A percentile compares a stretch with the other conserved stretches of the same genome.
Conservation (phyloP, 148 eudicot species). For the Linanthus parryae region DNA sequence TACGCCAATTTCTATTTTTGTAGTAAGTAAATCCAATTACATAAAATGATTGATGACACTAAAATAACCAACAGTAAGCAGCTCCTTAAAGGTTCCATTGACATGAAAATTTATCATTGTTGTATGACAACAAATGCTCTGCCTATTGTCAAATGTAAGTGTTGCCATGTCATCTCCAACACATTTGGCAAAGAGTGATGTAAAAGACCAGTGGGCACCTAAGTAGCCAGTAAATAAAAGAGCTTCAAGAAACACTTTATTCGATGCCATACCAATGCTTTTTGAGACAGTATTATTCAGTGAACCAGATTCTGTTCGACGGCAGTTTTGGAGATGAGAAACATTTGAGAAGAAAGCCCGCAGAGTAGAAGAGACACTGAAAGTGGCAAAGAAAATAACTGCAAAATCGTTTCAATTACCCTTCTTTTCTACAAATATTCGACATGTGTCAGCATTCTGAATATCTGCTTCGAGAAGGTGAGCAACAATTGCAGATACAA, state of each 20-base stretch:
- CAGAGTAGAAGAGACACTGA: slow-evolving; percentile 66
- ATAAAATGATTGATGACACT: no score
- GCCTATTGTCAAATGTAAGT: slow-evolving; percentile 74
- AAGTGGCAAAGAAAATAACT: slow-evolving; percentile 63
- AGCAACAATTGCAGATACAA: slow-evolving; percentile 70
- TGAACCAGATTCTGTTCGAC: slow-evolving; percentile 79
- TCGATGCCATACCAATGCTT: slow-evolving; percentile 77
- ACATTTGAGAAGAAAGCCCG: slow-evolving; percentile 79
- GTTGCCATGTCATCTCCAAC: slow-evolving; percentile 88
- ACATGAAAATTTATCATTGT: slow-evolving; percentile 87
- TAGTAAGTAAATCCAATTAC: no score
- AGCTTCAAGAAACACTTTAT: slow-evolving; percentile 76
- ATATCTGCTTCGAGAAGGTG: slow-evolving; percentile 91
- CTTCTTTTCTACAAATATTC: slow-evolving; percentile 83
- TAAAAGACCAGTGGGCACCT: slow-evolving; percentile 35
- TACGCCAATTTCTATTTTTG: no score
- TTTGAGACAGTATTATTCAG: slow-evolving; percentile 74
- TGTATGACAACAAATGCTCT: slow-evolving; percentile 61
- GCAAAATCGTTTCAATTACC: slow-evolving; percentile 81
- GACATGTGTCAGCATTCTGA: slow-evolving; percentile 89
- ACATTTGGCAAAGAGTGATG: slow-evolving; percentile 66
- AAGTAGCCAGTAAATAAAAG: slow-evolving; percentile 72
- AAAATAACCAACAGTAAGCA: no score
- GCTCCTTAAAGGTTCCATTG: slow-evolving; percentile 88
- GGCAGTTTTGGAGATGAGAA: slow-evolving; percentile 84